Evolutionary conservation across 2,329 filamentous ascomycete genomes (phyloP).

Genomic region (Bipolaris cookei): DNA sequence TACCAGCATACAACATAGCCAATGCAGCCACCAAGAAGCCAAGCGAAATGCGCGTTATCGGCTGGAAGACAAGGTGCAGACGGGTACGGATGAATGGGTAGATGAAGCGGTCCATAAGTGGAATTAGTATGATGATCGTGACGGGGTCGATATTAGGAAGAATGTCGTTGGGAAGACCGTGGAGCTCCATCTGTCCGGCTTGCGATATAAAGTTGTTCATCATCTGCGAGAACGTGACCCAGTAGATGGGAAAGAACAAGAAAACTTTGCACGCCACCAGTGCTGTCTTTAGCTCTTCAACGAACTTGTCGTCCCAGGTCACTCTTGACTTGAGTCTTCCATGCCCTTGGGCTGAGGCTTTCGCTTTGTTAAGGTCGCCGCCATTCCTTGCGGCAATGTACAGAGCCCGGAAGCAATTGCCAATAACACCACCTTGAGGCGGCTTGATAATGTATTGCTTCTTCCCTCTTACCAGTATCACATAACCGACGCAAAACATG

Average conservation of each 20-base stretch:
- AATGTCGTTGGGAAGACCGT: slow-evolving; percentile 57
- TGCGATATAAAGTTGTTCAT: slow-evolving; percentile 58
- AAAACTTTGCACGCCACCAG: slow-evolving; percentile 74
- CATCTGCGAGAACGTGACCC: slow-evolving; percentile 55
- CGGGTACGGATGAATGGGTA: slow-evolving; percentile 55
- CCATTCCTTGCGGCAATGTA: slow-evolving; percentile 62
- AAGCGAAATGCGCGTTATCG: slow-evolving; percentile 61
- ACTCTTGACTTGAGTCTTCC: slow-evolving; percentile 52
- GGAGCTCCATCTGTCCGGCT: slow-evolving; percentile 55
- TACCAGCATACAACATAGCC: slow-evolving; percentile 62
- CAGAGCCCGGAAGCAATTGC: slow-evolving; percentile 62
- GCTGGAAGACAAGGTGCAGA: slow-evolving; percentile 51
- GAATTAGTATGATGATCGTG: slow-evolving; percentile 56
- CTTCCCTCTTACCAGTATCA: slow-evolving; percentile 53
- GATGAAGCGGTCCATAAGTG: slow-evolving; percentile 53
- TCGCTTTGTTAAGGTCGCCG: slow-evolving; percentile 65
- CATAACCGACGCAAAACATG: slow-evolving; percentile 69
- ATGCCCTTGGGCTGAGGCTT: slow-evolving; percentile 60
- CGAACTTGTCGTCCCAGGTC: slow-evolving; percentile 72
- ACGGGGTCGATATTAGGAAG: slow-evolving; percentile 58
- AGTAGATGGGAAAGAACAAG: slow-evolving; percentile 56
- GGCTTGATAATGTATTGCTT: slow-evolving; percentile 47
- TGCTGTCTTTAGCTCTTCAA: slow-evolving; percentile 73
- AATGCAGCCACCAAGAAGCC: slow-evolving; percentile 61
- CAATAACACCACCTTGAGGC: slow-evolving; percentile 48